Conservation (phyloP, 306 rosid genomes). For the Leucaena leucocephala region DNA sequence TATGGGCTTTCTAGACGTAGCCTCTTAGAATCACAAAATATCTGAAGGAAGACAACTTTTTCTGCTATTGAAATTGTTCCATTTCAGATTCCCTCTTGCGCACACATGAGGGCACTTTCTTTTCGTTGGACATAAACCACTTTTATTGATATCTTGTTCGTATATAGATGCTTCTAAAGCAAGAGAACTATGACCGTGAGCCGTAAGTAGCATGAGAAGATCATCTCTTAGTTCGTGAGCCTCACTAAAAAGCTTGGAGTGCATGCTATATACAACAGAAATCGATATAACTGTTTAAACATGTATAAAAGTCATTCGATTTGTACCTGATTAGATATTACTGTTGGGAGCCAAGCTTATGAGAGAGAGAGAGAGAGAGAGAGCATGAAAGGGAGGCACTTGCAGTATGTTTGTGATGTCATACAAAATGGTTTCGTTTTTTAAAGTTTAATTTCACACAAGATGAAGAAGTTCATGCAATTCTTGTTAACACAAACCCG, state of each 20-base stretch:
- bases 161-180: not conserved
- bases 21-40: not conserved
- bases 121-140: not conserved
- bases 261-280: constrained; percentile 26
- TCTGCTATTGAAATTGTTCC: not conserved
- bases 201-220: not conserved
- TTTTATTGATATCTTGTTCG: too few species aligned
- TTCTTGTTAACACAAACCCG: constrained; percentile 59
- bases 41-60: not conserved
- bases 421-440: constrained; percentile 52
- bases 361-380: constrained; percentile 19
- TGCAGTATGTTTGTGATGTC: constrained; percentile 61
- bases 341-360: constrained; percentile 35
- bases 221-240: constrained; percentile 3
- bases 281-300: constrained; percentile 42
- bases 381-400: constrained; percentile 37
- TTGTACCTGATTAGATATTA: constrained; percentile 53
- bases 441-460: constrained; percentile 35
- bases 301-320: constrained; percentile 47
- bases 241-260: constrained; percentile 10
- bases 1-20: not conserved
- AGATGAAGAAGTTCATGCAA: constrained; percentile 77
- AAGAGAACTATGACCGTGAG: not conserved
- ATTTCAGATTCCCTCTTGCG: not conserved
- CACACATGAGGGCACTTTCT: not conserved